Base-by-base conservation (phyloP, 768 basidiomycete genomes). In the Phylloporus sp. region DNA sequence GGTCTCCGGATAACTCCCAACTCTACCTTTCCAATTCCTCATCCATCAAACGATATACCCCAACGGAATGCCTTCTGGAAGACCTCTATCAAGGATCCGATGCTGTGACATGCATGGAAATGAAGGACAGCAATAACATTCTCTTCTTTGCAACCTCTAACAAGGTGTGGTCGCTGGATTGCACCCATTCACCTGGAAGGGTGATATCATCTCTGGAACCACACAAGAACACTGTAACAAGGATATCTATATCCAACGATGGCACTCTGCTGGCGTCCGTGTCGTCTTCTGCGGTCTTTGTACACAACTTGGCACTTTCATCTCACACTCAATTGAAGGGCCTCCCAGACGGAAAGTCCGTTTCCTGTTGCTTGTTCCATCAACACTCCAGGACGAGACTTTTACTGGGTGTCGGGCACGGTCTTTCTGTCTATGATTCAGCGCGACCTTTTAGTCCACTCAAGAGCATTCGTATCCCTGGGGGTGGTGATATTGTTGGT, bases 351-450 rank as follows among this genome's bases (percentile, higher is more conserved):
- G 59, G 59, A 26, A 70, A 70, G 47, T 53, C 67, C n/a, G 70
- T 82, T 36, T 72, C 68, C 0, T 72, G 78, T 13, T 82, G 83
- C 50, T 64, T 71, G 24, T 89, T 89, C 56, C 85, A 88, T 59
- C 74, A 77, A 11, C 83, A 88, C 62, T 69, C 74, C 2, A 79
- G 80, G n/a, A 81, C 80, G 7, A 73, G 76, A 39, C 72, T 90
- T 18, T 68, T 90, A 4, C 68, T 90, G 4, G 76, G 76, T 3
- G 60, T 74, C 16, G 80, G 79, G 0, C 71, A 71, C 39, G 76
- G 80, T 38, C 54, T 91, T 4, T 56, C 80, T 18, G 71, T 88
- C 18, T 91, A 82, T 52, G 87, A 89, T 56, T 78, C 77, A 2
- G 78, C 75, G 26, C 77, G 79, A 12, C 78, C 83, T 9, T 78